These are phyloP conservation scores for Ilyonectria mors-panacis DNA, from an alignment of 2,329 filamentous ascomycete genomes.

Conservation along the genomic window DNA sequence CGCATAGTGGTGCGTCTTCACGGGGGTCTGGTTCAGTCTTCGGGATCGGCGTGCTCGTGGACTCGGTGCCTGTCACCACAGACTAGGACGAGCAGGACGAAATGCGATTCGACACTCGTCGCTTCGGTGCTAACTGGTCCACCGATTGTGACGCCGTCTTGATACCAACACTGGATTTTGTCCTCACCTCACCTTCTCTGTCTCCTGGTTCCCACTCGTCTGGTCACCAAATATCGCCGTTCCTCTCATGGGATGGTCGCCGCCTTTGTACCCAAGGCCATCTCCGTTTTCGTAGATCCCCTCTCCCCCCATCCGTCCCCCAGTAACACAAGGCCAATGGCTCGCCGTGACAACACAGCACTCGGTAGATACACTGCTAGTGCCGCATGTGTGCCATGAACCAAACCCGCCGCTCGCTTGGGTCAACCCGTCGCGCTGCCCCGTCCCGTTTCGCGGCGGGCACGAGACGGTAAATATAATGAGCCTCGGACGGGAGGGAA, in stretches of 20 bases:
- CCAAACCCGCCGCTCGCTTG: constrained; percentile 23
- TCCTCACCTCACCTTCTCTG: constrained; percentile 6
- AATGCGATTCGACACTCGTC: constrained; percentile 27
- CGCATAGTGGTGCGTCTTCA: constrained; percentile 1
- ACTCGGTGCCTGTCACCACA: constrained; percentile 12
- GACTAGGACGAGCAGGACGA: not conserved
- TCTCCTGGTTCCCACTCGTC: not conserved
- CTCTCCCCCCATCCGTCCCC: not conserved
- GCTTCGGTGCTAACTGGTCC: constrained; percentile 14
- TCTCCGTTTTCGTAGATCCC: constrained; percentile 2
- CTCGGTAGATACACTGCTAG: constrained; percentile 31
- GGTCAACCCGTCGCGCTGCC: constrained; percentile 4
- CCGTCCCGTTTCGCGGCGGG: not conserved
- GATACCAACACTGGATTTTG: not conserved
- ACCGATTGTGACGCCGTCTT: constrained; percentile 10
- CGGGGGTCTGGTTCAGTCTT: not conserved
- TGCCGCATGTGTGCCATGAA: constrained; percentile 29
- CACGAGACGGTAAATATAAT: not conserved
- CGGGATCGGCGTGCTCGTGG: constrained; percentile 14
- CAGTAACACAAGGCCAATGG: constrained; percentile 9
- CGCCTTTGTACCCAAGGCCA: constrained; percentile 1
- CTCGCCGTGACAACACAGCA: not conserved
- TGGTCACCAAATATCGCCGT: not conserved
- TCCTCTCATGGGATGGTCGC: not conserved
- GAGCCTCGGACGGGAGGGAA: not conserved